Evolutionary conservation across 2,329 filamentous ascomycete species (phyloP), one percentile per base, ranked within the genome.

Genomic region (Delphinella strobiligena): DNA sequence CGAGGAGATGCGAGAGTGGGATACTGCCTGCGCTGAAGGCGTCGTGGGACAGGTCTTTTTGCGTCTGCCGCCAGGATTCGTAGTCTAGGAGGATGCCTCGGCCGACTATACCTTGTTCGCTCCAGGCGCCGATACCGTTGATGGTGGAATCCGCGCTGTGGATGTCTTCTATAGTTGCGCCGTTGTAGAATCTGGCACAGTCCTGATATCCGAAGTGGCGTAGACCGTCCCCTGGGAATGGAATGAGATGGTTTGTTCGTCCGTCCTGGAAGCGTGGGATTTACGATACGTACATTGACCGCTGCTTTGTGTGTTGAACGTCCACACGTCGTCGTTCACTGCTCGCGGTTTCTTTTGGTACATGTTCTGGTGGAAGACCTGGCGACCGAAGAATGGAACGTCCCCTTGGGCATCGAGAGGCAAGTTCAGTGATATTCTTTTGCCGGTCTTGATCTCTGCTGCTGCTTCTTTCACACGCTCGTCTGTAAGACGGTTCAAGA

Each of bases 281-380:
- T 31, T 8, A 12, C 19, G 19, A 9, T 19, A 32, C 32, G 17
- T 47, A 51, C 60, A 77, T 52, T 77, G 73, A 32, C 67, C 71
- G 29, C 69, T 71, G 5, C 64, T 64, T 54, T 76, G 74, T 0
- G 72, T 69, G 53, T 78, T 78, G 48, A 76, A 70, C 0, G 62
- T 64, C 64, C 73, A 72, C 19, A 68, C 59, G 53, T 80, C 75
- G 51, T 80, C 76, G 51, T 80, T 78, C 18, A 76, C 68, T 4
- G 63, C 59, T 12, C 66, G 56, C 2, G 69, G 68, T 2, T 61
- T 53, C 54, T 74, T 75, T 33, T 66, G 61, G 41, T 69, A 63
- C 18, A 77, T 54, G 12, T 71, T 54, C 48, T 74, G 67, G 43
- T 72, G 61, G 50, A 81, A 75, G 3, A 63, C 55, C 43, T 69